Conservation (phyloP, 108 stramenopile species). For the Stephanodiscus triporus region DNA sequence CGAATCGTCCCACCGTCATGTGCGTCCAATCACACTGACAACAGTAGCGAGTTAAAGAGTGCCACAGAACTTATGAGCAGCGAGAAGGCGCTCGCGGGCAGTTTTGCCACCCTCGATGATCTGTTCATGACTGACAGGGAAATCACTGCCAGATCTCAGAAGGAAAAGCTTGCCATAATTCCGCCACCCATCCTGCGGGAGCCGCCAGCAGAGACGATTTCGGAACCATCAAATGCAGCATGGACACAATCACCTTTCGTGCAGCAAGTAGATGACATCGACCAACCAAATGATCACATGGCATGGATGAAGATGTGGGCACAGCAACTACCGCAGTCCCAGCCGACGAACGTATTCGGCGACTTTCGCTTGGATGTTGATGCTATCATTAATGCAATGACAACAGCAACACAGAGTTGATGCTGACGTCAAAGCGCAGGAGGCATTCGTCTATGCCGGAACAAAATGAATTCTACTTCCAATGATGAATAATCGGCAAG, state of each 20-base stretch:
- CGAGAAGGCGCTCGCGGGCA: constrained; percentile 3
- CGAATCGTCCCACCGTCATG: not conserved
- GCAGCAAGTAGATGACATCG: constrained; percentile 16
- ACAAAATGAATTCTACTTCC: not conserved
- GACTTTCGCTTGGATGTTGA: constrained; percentile 68
- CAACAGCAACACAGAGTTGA: not conserved
- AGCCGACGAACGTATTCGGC: constrained; percentile 46
- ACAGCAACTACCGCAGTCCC: constrained; percentile 48
- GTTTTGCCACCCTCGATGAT: constrained; percentile 29
- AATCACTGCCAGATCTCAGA: constrained; percentile 71
- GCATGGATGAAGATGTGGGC: constrained; percentile 60
- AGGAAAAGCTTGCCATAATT: constrained; percentile 41
- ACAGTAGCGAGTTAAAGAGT: not conserved
- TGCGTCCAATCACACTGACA: not conserved
- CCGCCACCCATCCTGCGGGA: constrained; percentile 9
- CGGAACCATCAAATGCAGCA: not conserved
- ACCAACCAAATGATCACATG: constrained; percentile 32
- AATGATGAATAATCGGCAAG: not conserved
- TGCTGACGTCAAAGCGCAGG: not conserved
- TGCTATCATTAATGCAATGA: constrained; percentile 48
- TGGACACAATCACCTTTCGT: not conserved
- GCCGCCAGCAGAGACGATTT: not conserved
- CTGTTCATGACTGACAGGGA: constrained; percentile 73
- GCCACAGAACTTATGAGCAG: not conserved
- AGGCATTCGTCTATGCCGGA: not conserved